Base-by-base conservation (phyloP, 2,329 filamentous ascomycete species). In the Colletotrichum caudatum region DNA sequence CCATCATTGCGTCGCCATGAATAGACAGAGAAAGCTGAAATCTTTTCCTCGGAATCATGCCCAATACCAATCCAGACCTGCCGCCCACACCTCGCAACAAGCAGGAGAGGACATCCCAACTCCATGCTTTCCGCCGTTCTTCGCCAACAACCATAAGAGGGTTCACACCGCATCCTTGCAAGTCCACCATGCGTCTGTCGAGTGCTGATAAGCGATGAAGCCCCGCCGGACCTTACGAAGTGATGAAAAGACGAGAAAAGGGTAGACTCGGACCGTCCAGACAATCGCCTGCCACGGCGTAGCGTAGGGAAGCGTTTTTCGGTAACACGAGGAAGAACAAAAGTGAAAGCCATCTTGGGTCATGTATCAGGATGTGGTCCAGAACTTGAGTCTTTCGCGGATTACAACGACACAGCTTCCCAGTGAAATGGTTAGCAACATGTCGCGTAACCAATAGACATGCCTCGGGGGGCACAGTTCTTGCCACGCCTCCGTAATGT, bases 341-440 rank as follows among this genome's bases (percentile, higher is more conserved):
- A 81, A 84, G 82, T 81, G 82, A 83, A 83, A 82, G 83, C 82
- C 82, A 82, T 84, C 81, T 83, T 80, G 81, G 54, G 81, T 84
- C 83, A 85, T 86, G 84, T 84, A 85, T 79, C 80, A 80, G 83
- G 81, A 83, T 81, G 78, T 84, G 82, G 82, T 86, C 84, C 84
- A 84, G 82, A 82, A 82, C 76, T 77, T 78, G 74, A 75, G 78
- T 80, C 77, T 79, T 77, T 78, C 75, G 76, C 76, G 77, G 78
- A 79, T 78, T 80, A 78, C 79, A 79, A 78, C 79, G 78, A 79
- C 76, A 76, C 74, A 76, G 76, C 77, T 72, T 74, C 71, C 75
- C 77, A 64, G 18, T 51, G 29, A 33, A 48, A 54, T 35, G 66
- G 66, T 61, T 33, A 57, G 65, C 66, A 56, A 65, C 66, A 41